Evolutionary conservation across 768 basidiomycete genomes (phyloP), one percentile per base, ranked within the genome.

Genomic region (Lenzites betulinus): DNA sequence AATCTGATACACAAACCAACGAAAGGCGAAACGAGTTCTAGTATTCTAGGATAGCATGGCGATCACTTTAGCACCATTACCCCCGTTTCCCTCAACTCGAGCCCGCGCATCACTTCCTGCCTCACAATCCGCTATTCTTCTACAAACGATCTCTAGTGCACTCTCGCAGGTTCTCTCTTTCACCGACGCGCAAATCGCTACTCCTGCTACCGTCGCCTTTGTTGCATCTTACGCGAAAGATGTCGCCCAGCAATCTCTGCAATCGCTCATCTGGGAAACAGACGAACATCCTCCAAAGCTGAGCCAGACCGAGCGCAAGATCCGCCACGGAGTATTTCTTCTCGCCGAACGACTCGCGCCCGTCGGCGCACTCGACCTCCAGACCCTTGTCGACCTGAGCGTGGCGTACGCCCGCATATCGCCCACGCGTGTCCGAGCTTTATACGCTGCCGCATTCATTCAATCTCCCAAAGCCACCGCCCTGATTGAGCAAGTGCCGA

Each of bases 301-400:
- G 6, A 74, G 79, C 1, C 72, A 71, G 35, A 72, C 78, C 12
- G 81, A 86, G 42, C 76, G 72, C 41, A 63, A 73, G 16, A 81
- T 90, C 48, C 76, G 75, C 20, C 77, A 78, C 44, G 75, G 77
- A 33, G 78, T 80, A 0, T 73, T 92, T 8, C 66, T 79, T 7
- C 80, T 92, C 6, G 82, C 88, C 0, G 83, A 85, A 66, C 81
- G 79, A 42, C 67, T 87, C 20, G 83, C 79, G 1, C 65, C 70
- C 2, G 69, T 73, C 2, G 51, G 72, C n/a, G 67, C 70, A 16
- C 69, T 89, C 12, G 84, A 84, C 53, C 68, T 81, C 7, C 79
- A 78, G 60, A 81, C 79, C 0, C 75, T 92, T 2, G 74, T 91
- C 12, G 87, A 91, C 71, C 77, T 92, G 13, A 73, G 83, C 23